These are phyloP conservation scores for Salix purpurea DNA, from an alignment of 345 rosid species.

Conservation along the genomic window DNA sequence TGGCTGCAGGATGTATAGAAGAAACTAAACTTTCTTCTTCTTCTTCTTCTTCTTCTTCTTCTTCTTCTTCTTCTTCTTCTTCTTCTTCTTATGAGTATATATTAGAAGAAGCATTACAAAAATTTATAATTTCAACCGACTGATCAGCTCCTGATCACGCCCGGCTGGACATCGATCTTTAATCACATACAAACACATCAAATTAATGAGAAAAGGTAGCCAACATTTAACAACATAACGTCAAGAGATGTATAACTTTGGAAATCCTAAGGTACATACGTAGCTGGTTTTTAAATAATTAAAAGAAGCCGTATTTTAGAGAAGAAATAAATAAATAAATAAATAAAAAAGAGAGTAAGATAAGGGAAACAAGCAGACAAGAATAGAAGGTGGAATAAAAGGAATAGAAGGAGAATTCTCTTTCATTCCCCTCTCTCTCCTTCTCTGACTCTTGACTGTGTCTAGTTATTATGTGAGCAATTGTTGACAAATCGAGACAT, in stretches of 20 bases:
- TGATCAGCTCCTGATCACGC: background rate
- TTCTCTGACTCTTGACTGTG: constrained; percentile 7
- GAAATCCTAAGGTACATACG: background rate
- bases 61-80: too few relatives aligned
- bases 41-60: too few relatives aligned
- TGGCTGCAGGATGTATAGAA: background rate
- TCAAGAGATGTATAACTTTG: background rate
- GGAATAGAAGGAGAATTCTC: constrained; percentile 9
- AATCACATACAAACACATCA: background rate
- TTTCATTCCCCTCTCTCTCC: constrained; percentile 1
- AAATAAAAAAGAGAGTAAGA: too few relatives aligned
- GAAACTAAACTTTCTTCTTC: background rate
- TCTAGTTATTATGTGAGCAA: background rate
- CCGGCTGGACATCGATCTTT: background rate
- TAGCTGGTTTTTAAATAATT: background rate
- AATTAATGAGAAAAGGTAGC: background rate
- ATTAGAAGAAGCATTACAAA: too few relatives aligned
- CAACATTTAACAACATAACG: background rate
- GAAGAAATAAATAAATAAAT: too few relatives aligned
- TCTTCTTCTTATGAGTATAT: too few relatives aligned
- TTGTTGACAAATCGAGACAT: constrained; percentile 15
- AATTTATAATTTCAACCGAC: too few relatives aligned
- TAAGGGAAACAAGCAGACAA: background rate
- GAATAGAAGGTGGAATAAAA: constrained; percentile 11
- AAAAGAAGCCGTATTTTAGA: background rate